Evolutionary conservation across 176 grass and related monocot species (phyloP), one percentile per base, ranked within the genome.

Genomic region (Stipa capillata): DNA sequence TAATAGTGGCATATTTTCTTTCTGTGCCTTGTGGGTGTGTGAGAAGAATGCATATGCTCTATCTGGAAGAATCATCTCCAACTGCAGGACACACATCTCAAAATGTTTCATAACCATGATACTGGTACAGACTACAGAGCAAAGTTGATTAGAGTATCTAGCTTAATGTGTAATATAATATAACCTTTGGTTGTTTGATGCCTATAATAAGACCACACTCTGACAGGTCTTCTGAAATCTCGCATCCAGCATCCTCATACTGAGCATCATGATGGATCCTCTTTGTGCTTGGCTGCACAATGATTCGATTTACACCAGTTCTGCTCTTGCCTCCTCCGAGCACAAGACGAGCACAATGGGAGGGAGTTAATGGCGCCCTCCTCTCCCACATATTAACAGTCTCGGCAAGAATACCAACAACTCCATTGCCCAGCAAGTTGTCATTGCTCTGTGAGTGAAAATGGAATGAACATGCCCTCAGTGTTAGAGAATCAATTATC

Each of bases 101-200:
- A 25, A 55, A 23, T 1, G 0, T 62, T 70, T 40, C 29, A 68
- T 29, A 84, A n/a, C 14, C 40, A 75, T 57, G 2, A 28, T 31
- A 18, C 21, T 9, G 5, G 4, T 40, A 51, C 21, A 36, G 4
- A 79, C 16, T 15, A 44, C 14, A 56, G 6, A n/a, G 10, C 39
- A 60, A 9, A 42, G 23, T 77, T 10, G 0, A 57, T 17, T 40
- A 6, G 43, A 63, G 43, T 3, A 85, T 37, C 8, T 33, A 76
- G 21, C 23, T 37, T 47, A 7, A 79, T 49, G 9, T 9, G 7
- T 73, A 47, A 33, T 62, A 48, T 62, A 40, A 34, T 72, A 47
- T 67, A 40, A 98, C 92, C 95, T 98, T 93, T 48, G 95, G 95
- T 62, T 98, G 95, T 65, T 94, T 98, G 65, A 98, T 98, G 56